Evolutionary conservation across 176 grass and related monocot genomes (phyloP), one percentile per base, ranked within the genome.

Genomic region (Lolium multiflorum): DNA sequence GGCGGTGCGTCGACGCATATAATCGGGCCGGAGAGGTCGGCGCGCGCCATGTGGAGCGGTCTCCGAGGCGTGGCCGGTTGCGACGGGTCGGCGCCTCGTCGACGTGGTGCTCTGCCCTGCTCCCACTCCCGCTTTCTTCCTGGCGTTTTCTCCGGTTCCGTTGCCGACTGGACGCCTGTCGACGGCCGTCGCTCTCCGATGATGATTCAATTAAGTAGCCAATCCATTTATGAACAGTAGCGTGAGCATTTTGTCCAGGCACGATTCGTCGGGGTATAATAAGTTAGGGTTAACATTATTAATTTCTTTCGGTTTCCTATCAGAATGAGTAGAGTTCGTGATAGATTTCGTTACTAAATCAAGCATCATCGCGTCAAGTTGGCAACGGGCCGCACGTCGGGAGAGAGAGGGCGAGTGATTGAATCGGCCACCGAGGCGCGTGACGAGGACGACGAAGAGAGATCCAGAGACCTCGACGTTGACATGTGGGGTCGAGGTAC

Each of bases 121-220:
- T 41, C 77, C 88, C 71, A 10, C 7, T 0, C 14, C 10, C 12
- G 3, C 31, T 35, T 35, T 31, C 39, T 47, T 6, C 83, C 52
- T 81, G 88, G 59, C 67, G 68, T 74, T 48, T 65, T 49, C 60
- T 28, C 46, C 76, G 22, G 41, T 26, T 70, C 75, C 68, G 5
- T 31, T 54, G 81, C 76, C 28, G 18, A 50, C 41, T n/a, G 9
- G 89, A 84, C 85, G 59, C 85, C 68, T 87, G 85, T 79, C 85
- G 2, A n/a, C 38, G 11, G 14, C 4, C 4, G 39, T 68, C 83
- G 1, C 74, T 46, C 9, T 85, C 49, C 35, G 48, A 7, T 10
- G 20, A 44, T 10, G 20, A 56, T 68, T 50, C 44, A 21, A 75
- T 56, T 55, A 18, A 78, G 20, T 24, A 2, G 18, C 11, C n/a